phyloP scores from a whole-genome alignment of 75 land plant species.

The Isoetes taiwanensis region DNA sequence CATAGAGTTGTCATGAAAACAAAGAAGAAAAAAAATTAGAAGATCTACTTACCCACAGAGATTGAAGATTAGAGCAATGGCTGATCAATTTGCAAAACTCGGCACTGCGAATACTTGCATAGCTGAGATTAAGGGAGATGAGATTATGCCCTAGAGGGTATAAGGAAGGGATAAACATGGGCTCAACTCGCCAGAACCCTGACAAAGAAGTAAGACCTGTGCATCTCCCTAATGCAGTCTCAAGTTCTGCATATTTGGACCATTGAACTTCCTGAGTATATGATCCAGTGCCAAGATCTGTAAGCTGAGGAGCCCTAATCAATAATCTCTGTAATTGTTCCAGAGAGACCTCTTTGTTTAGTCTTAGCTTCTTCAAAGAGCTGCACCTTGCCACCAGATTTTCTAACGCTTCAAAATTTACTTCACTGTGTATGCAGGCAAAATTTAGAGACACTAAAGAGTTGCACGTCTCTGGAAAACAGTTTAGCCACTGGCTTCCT shows the following conservation, averaged over 20 bases:
- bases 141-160: conserved; percentile 47
- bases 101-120: conserved; percentile 34
- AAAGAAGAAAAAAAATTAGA: neutral
- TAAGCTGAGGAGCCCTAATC: conserved; percentile 48
- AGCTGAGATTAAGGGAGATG: conserved; percentile 54
- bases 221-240: conserved; percentile 31
- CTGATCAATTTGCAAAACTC: conserved; percentile 39
- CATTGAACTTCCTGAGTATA: conserved; percentile 20
- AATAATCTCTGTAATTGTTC: conserved; percentile 38
- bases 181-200: conserved; percentile 41
- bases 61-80: conserved; percentile 48
- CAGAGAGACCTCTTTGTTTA: conserved; percentile 36
- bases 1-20: too few relatives aligned
- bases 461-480: conserved; percentile 32
- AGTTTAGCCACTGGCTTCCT: conserved; percentile 14
- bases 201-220: conserved; percentile 41
- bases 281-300: conserved; percentile 62
- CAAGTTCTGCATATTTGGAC: conserved; percentile 16
- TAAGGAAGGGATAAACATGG: conserved; percentile 37
- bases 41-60: conserved; percentile 46
- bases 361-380: conserved; percentile 28
- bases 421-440: conserved; percentile 32
- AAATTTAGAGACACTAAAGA: conserved; percentile 40
- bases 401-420: conserved; percentile 47
- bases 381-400: conserved; percentile 43